Evolutionary conservation across 2,329 filamentous ascomycete genomes (phyloP), one percentile per base, ranked within the genome.

Genomic region (Nothophaeocryptopus gaeumannii): DNA sequence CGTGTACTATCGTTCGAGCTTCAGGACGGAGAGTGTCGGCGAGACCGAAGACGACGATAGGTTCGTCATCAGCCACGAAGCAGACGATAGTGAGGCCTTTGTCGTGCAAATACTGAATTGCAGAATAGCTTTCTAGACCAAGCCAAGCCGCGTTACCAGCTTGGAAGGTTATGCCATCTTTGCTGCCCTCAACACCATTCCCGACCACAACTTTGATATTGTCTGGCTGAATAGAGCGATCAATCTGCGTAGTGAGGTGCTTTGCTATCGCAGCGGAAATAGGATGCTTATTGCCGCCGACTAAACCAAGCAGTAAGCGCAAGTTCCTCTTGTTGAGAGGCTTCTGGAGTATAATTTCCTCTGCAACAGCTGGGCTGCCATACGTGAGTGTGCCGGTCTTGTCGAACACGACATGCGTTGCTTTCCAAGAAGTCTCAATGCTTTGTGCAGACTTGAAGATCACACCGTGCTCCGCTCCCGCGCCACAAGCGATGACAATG

Each of bases 381-480:
- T 73, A 64, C 0, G 87, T 91, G 8, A 92, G 65, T 0, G 87
- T 92, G 0, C 88, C 87, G 0, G 88, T 92, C 68, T 92, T 92
- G 72, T 92, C 87, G 58, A 92, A 86, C 0, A 92, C 77, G 2
- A 90, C 78, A 58, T 90, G 81, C 0, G 81, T 77, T 0, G 79
- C 71, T 51, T 80, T 83, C 46, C 78, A 71, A 0, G 80, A 82
- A 1, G 78, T 67, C 63, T 90, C 86, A 14, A 88, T 80, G 2
- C 76, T 77, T 36, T 81, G 74, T 0, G 83, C 79, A 1, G 81
- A 78, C 61, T 88, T 87, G 70, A 91, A 83, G 16, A 91, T 78
- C 12, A 91, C 73, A 0, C 87, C 86, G 8, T 71, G 68, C 9
- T 77, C 70, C 0, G 86, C 86, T 0, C 81, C 84, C 1, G 86